Percentiles rank a stretch among this genome's conserved stretches.
phyloP scores from a whole-genome alignment of 2,329 filamentous ascomycete genomes.

The Pseudogymnoascus sp. region DNA sequence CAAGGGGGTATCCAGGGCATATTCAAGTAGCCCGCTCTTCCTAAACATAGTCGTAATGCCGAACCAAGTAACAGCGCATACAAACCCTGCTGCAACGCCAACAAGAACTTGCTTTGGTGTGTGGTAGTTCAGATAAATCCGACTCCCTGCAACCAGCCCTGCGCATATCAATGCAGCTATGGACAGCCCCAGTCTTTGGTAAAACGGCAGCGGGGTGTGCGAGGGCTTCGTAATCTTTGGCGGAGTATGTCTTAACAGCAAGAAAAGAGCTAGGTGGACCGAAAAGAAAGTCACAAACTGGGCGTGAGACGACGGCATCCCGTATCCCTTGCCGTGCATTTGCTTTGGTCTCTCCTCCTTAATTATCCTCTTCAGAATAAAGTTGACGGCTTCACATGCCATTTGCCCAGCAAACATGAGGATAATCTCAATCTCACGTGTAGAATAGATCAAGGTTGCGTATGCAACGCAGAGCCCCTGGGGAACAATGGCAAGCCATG shows the following conservation, averaged over 20 bases:
- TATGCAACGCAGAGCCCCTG: conserved; percentile 89
- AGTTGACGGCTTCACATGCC: conserved; percentile 86
- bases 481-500: conserved; percentile 88
- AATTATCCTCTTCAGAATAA: conserved; percentile 79
- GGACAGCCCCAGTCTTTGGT: conserved; percentile 50
- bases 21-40: conserved; percentile 60
- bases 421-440: conserved; percentile 80
- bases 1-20: conserved; percentile 60
- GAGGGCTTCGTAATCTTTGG: conserved; percentile 27
- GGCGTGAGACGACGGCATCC: conserved; percentile 93
- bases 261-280: conserved; percentile 73
- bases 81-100: conserved; percentile 62
- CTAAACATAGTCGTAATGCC: conserved; percentile 59
- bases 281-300: conserved; percentile 94
- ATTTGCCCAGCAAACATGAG: conserved; percentile 91
- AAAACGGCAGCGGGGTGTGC: conserved; percentile 50
- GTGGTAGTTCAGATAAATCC: conserved; percentile 90
- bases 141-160: conserved; percentile 66
- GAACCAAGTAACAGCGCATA: conserved; percentile 76
- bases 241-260: conserved; percentile 71
- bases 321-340: conserved; percentile 86
- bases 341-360: conserved; percentile 82
- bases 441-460: conserved; percentile 81
- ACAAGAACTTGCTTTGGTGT: conserved; percentile 81
- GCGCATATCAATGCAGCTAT: conserved; percentile 55